A percentile compares a stretch with the other conserved stretches of the same genome.
These are phyloP conservation scores for Diaporthe eres DNA, from an alignment of 2,329 filamentous ascomycete species.

Conservation along the genomic window DNA sequence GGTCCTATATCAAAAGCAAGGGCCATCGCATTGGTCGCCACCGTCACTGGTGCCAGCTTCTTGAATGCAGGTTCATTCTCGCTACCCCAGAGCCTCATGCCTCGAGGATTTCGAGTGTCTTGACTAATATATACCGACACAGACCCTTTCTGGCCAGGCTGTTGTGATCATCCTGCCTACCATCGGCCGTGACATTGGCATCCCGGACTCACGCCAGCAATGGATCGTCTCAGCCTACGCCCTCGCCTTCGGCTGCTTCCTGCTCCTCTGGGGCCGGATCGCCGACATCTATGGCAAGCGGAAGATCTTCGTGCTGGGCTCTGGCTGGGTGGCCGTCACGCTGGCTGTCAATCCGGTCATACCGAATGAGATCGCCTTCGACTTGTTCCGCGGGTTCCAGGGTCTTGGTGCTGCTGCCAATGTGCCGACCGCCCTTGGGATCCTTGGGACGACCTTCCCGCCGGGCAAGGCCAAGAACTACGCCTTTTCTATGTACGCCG, in stretches of 20 bases:
- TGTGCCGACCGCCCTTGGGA: conserved; percentile 79
- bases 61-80: conserved; percentile 60
- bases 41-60: conserved; percentile 69
- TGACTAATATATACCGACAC: background rate
- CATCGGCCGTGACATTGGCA: conserved; percentile 69
- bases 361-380: conserved; percentile 76
- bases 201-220: conserved; percentile 72
- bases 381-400: conserved; percentile 76
- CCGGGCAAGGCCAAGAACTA: conserved; percentile 79
- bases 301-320: conserved; percentile 74
- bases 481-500: conserved; percentile 75
- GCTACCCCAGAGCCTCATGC: no score
- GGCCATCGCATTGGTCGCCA: conserved; percentile 68
- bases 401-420: conserved; percentile 78
- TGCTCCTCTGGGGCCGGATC: conserved; percentile 77
- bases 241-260: conserved; percentile 76
- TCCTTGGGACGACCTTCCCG: conserved; percentile 76
- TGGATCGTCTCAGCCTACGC: conserved; percentile 78
- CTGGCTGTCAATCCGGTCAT: conserved; percentile 75
- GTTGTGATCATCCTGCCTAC: conserved; percentile 74
- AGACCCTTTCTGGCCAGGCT: conserved; percentile 71
- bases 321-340: conserved; percentile 72
- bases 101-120: conserved; percentile 35
- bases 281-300: conserved; percentile 78
- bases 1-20: conserved; percentile 61